Base-by-base conservation (phyloP, 768 basidiomycete species). In the Lentinula edodes region DNA sequence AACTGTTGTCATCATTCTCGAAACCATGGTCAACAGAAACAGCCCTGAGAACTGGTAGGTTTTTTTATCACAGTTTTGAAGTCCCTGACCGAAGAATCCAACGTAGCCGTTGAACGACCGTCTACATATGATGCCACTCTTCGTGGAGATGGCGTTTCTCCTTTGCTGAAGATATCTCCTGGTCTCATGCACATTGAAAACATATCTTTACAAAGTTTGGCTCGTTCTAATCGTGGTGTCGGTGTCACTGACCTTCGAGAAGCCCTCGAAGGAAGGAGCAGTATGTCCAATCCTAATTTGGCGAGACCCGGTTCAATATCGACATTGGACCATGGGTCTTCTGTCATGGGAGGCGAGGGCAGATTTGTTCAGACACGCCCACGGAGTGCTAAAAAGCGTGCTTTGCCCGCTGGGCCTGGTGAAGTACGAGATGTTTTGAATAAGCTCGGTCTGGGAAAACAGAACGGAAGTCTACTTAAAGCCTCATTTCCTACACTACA, bases 131-230 rank as follows among this genome's bases (percentile, higher is more conserved):
- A 92, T 20, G 68, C 78, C 8, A 80, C 83, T 20, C 65, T 79
- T 18, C 80, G 88, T 23, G 83, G 83, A 60, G 90, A 93, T 65
- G 85, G 85, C 13, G 75, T 88, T 43, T 85, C 89, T 2, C 88
- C 90, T 2, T 80, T 93, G 46, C 80, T 92, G 58, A 91, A 86
- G 69, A 84, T 94, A 38, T 89, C 91, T 5, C 91, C 91, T 38
- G 87, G 89, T 15, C 76, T 96, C 63, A 96, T 95, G 91, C 88
- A 91, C 65, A 90, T 91, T 57, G 91, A 95, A 67, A 96, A 96
- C 71, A 78, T 92, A 38, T 96, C 95, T 6, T 78, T 93, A 60
- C 90, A 91, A 70, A 93, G 91, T 68, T 74, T 96, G 61, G 83
- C 89, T 18, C 83, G 91, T 60, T 90, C 91, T 3, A 84, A 84